Evolutionary conservation across 805 yeast genomes (phyloP).

Genomic region (Nakazawaea anatomiae): DNA sequence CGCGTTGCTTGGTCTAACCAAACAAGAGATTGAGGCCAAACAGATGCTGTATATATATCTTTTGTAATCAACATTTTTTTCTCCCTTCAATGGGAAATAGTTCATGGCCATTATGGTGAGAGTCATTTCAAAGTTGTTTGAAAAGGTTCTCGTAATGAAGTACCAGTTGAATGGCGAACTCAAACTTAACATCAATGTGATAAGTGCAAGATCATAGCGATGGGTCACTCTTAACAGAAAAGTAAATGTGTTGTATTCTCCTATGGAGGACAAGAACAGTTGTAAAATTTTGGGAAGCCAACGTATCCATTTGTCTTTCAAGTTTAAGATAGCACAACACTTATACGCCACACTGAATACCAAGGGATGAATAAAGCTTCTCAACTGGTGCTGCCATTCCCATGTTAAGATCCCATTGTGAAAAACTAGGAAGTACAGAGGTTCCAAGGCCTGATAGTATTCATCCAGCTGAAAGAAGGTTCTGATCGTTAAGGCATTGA

Average conservation of each 20-base stretch:
- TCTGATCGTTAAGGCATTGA: conserved; percentile 55
- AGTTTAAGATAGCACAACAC: conserved; percentile 23
- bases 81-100: conserved; percentile 50
- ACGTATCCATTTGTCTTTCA: conserved; percentile 34
- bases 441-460: conserved; percentile 87
- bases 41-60: conserved; percentile 31
- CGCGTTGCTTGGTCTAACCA: conserved; percentile 81
- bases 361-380: conserved; percentile 79
- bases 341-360: conserved; percentile 48
- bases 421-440: conserved; percentile 71
- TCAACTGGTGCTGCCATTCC: conserved; percentile 81
- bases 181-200: conserved; percentile 45
- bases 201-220: conserved; percentile 28
- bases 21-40: conserved; percentile 56
- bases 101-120: conserved; percentile 61
- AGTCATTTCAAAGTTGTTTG: conserved; percentile 75
- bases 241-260: conserved; percentile 55
- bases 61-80: conserved; percentile 9
- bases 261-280: conserved; percentile 63
- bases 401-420: conserved; percentile 86
- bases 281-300: conserved; percentile 62
- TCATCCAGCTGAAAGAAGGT: conserved; percentile 97
- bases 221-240: conserved; percentile 30
- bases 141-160: conserved; percentile 74
- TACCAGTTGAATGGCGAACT: conserved; percentile 78